Evolutionary conservation across 176 grass and related monocot species (phyloP).

Genomic region (Coix lacrymajobi): DNA sequence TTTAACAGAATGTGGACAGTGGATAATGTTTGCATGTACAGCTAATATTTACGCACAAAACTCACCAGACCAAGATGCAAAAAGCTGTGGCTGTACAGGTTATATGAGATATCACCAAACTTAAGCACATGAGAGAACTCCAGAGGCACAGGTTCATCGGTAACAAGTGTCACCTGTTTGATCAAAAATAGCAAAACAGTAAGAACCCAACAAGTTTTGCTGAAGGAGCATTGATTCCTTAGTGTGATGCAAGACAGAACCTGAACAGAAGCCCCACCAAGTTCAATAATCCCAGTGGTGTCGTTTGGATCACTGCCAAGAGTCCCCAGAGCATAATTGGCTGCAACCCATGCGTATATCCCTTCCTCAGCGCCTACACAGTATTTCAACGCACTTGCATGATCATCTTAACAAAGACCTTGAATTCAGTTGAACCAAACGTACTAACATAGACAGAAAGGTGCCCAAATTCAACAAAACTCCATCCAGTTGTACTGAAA

Average conservation of each 20-base stretch:
- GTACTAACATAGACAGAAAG: not conserved
- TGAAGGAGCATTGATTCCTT: not conserved
- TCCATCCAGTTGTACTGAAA: not conserved
- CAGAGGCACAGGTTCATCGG: constrained; percentile 43
- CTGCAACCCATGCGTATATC: constrained; percentile 84
- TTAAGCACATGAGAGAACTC: constrained; percentile 64
- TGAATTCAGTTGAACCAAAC: not conserved
- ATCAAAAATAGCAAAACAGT: not conserved
- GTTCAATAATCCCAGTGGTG: constrained; percentile 84
- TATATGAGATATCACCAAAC: constrained; percentile 64
- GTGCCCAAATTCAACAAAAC: not conserved
- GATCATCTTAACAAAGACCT: not conserved
- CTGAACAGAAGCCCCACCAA: constrained; percentile 89
- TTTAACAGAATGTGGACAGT: not conserved
- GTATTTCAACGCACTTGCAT: constrained; percentile 21
- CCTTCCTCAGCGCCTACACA: constrained; percentile 74
- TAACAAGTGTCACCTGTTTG: constrained; percentile 71
- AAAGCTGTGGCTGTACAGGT: constrained; percentile 84
- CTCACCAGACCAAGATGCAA: constrained; percentile 89
- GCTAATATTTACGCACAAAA: constrained; percentile 5
- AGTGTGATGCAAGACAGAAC: constrained; percentile 37
- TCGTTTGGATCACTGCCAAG: constrained; percentile 48
- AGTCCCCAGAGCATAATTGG: constrained; percentile 75
- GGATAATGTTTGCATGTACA: not conserved
- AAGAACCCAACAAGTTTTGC: not conserved